Conservation (phyloP, 192 early-diverging fungal genomes). For the Funneliformis geosporum region DNA sequence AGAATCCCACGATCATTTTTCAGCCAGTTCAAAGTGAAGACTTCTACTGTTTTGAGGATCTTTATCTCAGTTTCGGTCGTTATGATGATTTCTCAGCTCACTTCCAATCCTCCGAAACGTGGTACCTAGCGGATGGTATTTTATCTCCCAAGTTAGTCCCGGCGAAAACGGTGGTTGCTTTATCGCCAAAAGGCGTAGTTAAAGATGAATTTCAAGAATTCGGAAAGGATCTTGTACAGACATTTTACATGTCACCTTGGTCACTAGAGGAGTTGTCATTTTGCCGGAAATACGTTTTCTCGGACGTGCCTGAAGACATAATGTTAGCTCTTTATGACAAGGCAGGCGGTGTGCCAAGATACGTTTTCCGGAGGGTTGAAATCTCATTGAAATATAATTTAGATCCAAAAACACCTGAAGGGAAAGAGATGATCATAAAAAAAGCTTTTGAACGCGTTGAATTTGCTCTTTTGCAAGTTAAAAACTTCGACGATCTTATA, state of each 20-base stretch:
- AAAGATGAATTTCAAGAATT: constrained; percentile 15
- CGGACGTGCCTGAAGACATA: background rate
- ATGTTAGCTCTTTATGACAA: background rate
- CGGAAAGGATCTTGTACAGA: background rate
- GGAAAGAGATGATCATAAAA: background rate
- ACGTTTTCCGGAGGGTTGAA: background rate
- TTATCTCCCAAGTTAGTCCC: background rate
- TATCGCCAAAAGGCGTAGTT: background rate
- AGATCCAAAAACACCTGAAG: background rate
- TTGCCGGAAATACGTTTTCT: constrained; percentile 6
- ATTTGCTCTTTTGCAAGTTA: background rate
- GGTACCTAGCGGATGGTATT: constrained; percentile 4
- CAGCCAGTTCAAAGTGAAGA: background rate
- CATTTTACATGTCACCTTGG: background rate
- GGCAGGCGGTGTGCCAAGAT: background rate
- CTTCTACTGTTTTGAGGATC: background rate
- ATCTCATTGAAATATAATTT: background rate
- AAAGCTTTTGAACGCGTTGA: background rate
- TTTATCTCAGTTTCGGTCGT: background rate
- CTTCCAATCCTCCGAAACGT: background rate
- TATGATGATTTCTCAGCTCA: background rate
- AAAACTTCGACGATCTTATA: background rate
- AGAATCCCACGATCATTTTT: constrained; percentile 21
- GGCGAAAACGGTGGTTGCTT: constrained; percentile 6
- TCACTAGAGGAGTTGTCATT: background rate